Conservation (phyloP, 164 flowering plant genomes). For the Berberis vulgaris region DNA sequence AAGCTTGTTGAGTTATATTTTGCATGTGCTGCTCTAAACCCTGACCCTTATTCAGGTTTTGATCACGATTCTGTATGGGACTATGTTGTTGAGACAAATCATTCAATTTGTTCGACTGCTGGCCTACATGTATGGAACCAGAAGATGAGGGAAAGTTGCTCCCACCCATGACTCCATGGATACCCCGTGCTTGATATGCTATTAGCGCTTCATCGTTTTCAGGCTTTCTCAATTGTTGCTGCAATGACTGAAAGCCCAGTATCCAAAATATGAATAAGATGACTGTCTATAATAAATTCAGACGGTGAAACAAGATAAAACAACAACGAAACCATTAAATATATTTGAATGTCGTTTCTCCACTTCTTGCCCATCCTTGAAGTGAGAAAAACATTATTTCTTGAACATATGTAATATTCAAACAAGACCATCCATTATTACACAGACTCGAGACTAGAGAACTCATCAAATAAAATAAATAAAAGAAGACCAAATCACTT, state of each 20-base stretch:
- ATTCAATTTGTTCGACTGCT: constrained; percentile 46
- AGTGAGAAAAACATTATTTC: no score
- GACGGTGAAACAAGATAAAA: no score
- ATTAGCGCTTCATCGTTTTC: constrained; percentile 71
- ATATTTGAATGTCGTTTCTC: no score
- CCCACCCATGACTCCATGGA: constrained; percentile 57
- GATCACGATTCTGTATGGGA: constrained; percentile 43
- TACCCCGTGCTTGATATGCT: constrained; percentile 61
- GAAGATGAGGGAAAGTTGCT: constrained; percentile 48
- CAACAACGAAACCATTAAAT: no score
- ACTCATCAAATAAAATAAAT: no score
- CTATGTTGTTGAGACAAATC: constrained; percentile 61
- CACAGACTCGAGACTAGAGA: no score
- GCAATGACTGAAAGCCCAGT: constrained; percentile 39
- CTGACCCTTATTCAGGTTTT: constrained; percentile 53
- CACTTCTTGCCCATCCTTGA: no score
- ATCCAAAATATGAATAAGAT: not conserved
- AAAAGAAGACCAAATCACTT: no score
- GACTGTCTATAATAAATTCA: no score
- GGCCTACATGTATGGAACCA: constrained; percentile 47
- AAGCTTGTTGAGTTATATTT: constrained; percentile 69
- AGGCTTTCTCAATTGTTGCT: constrained; percentile 61
- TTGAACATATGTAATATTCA: no score
- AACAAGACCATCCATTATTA: no score
- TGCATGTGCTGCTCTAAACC: constrained; percentile 52